Evolutionary conservation across 2,329 filamentous ascomycete species (phyloP).

Genomic region (Fusarium abutilonis): DNA sequence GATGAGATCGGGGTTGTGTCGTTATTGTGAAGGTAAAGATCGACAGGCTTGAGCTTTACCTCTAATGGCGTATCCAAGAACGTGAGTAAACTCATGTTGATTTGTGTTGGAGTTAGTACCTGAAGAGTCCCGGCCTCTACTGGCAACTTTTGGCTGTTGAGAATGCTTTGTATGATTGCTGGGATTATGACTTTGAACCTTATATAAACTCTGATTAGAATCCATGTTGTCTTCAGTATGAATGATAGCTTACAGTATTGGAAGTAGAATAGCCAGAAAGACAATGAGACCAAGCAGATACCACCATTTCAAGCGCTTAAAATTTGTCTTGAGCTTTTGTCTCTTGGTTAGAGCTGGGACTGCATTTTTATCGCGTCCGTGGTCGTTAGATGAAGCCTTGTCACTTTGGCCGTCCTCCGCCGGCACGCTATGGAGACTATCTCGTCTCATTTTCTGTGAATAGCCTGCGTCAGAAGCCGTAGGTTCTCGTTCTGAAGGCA

Average conservation of each 20-base stretch:
- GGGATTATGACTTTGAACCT: constrained; percentile 60
- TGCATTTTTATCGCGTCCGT: constrained; percentile 28
- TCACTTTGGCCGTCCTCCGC: constrained; percentile 18
- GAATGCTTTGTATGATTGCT: constrained; percentile 56
- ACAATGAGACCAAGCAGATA: constrained; percentile 55
- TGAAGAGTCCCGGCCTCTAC: constrained; percentile 51
- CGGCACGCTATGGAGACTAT: not conserved
- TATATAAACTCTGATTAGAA: too few species aligned
- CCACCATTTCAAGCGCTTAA: constrained; percentile 55
- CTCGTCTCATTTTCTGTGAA: not conserved
- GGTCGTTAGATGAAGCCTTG: constrained; percentile 23
- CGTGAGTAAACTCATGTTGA: constrained; percentile 52
- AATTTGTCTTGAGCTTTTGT: constrained; percentile 55
- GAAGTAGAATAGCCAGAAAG: constrained; percentile 57
- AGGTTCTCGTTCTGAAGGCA: constrained; percentile 6
- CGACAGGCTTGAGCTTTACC: constrained; percentile 52
- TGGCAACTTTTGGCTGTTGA: constrained; percentile 54
- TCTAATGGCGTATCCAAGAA: constrained; percentile 52
- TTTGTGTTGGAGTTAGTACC: constrained; percentile 46
- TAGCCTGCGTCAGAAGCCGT: not conserved
- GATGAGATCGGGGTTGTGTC: constrained; percentile 40
- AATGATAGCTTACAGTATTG: constrained; percentile 54
- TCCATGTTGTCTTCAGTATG: too few species aligned
- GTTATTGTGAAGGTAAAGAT: constrained; percentile 55
- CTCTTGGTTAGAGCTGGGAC: constrained; percentile 37